Conservation (phyloP, 164 flowering plant genomes). For the Liquidambar formosana region DNA sequence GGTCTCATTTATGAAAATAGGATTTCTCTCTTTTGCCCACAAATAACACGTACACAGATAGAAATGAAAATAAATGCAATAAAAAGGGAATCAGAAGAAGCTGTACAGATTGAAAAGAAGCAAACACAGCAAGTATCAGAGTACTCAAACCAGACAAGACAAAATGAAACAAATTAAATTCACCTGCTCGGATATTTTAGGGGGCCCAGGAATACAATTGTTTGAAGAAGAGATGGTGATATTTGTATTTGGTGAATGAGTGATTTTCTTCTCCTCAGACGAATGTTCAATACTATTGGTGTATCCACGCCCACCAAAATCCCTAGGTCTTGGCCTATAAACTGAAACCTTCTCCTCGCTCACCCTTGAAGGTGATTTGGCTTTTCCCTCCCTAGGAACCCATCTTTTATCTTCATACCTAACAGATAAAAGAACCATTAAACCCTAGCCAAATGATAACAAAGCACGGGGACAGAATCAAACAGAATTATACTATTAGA, state of each 20-base stretch:
- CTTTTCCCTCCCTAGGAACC: slow-evolving; percentile 35
- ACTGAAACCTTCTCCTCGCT: slow-evolving; percentile 21
- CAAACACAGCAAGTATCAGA: too few relatives aligned
- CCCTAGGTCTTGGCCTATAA: slow-evolving; percentile 11
- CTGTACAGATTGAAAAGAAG: too few relatives aligned
- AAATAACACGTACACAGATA: too few relatives aligned
- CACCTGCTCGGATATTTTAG: slow-evolving; percentile 24
- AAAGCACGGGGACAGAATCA: background rate
- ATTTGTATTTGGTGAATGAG: slow-evolving; percentile 11
- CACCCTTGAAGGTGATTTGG: slow-evolving; percentile 19
- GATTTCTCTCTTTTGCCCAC: too few relatives aligned
- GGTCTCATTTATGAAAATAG: too few relatives aligned
- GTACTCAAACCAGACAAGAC: too few relatives aligned
- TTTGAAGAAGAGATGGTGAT: slow-evolving; percentile 7
- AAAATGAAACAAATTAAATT: background rate
- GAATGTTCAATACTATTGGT: slow-evolving; percentile 6
- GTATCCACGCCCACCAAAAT: slow-evolving; percentile 12
- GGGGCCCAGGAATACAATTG: slow-evolving; percentile 10
- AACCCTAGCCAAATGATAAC: background rate
- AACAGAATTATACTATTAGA: background rate
- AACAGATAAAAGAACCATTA: slow-evolving; percentile 3
- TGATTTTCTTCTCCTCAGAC: slow-evolving; percentile 19
- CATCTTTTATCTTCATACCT: slow-evolving; percentile 68
- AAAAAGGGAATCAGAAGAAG: too few relatives aligned
- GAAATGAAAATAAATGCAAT: too few relatives aligned